A percentile compares a stretch with the other conserved stretches of the same genome.
phyloP scores from a whole-genome alignment of 768 basidiomycete genomes.

The Krasilnikovozyma curviuscula region DNA sequence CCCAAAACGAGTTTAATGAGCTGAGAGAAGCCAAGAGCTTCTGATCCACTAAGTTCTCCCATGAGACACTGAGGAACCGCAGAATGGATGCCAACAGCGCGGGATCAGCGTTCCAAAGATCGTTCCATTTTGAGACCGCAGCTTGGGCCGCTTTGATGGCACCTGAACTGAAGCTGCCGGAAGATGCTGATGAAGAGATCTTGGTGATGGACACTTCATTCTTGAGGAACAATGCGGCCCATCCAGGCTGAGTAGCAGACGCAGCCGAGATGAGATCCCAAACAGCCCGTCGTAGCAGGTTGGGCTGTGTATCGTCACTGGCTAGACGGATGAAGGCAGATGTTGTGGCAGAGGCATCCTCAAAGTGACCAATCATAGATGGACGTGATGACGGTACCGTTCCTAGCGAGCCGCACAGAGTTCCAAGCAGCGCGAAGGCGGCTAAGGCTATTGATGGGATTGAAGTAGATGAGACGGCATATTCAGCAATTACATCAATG shows the following conservation, averaged over 20 bases:
- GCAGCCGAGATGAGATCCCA: conserved; percentile 1
- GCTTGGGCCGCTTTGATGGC: conserved; percentile 17
- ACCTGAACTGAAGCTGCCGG: background rate
- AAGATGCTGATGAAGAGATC: background rate
- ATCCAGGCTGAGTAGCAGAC: conserved; percentile 3
- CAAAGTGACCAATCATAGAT: conserved; percentile 57
- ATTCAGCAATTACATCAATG: conserved; percentile 51
- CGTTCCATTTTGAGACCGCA: conserved; percentile 48
- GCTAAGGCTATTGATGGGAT: conserved; percentile 44
- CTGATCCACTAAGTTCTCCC: conserved; percentile 65
- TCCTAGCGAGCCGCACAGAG: conserved; percentile 47
- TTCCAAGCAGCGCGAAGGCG: conserved; percentile 46
- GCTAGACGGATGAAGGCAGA: conserved; percentile 1
- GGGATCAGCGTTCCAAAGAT: conserved; percentile 58
- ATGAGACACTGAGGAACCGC: conserved; percentile 53
- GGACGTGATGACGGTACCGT: conserved; percentile 33
- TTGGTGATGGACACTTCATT: background rate
- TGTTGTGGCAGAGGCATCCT: conserved; percentile 33
- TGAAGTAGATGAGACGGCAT: conserved; percentile 45
- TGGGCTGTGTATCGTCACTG: background rate
- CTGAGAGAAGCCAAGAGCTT: conserved; percentile 41
- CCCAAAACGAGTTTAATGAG: conserved; percentile 47
- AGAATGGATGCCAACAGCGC: conserved; percentile 53
- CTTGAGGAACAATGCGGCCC: conserved; percentile 5
- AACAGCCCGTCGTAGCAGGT: background rate